Percentiles rank a stretch among this genome's conserved stretches.
phyloP scores from a whole-genome alignment of 2,329 filamentous ascomycete species.

The Talaromyces marneffei region DNA sequence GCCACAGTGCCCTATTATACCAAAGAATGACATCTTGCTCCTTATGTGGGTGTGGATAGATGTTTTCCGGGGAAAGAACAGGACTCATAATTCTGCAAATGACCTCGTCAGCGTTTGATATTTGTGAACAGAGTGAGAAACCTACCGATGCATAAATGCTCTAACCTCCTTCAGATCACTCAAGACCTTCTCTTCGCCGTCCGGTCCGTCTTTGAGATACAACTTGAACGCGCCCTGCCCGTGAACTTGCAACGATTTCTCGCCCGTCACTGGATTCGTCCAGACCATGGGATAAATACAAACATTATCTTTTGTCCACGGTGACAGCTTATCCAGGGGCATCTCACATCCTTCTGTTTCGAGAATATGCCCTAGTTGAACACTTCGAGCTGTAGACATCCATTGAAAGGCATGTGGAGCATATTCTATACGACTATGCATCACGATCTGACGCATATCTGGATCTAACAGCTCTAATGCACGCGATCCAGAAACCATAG shows the following conservation, averaged over 20 bases:
- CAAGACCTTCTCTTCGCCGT: conserved; percentile 18
- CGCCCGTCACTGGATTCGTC: conserved; percentile 32
- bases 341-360: conserved; percentile 25
- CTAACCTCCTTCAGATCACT: conserved; percentile 11
- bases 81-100: conserved; percentile 32
- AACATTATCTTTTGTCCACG: conserved; percentile 26
- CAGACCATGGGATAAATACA: conserved; percentile 36
- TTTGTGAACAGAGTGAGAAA: not conserved
- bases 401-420: conserved; percentile 35
- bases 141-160: conserved; percentile 11
- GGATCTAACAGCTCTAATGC: conserved; percentile 24
- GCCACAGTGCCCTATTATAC: conserved; percentile 38
- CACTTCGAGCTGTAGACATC: conserved; percentile 33
- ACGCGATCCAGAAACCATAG: conserved; percentile 27
- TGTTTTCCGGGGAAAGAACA: conserved; percentile 28
- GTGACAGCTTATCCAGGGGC: conserved; percentile 27
- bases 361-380: conserved; percentile 28
- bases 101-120: conserved; percentile 1
- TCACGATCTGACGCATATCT: conserved; percentile 23
- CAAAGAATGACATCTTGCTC: conserved; percentile 37
- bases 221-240: conserved; percentile 33
- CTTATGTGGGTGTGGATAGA: conserved; percentile 33
- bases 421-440: conserved; percentile 32
- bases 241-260: conserved; percentile 31
- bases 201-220: conserved; percentile 26